Evolutionary conservation across 2,329 filamentous ascomycete species (phyloP).

Genomic region (Colletotrichum sp.): DNA sequence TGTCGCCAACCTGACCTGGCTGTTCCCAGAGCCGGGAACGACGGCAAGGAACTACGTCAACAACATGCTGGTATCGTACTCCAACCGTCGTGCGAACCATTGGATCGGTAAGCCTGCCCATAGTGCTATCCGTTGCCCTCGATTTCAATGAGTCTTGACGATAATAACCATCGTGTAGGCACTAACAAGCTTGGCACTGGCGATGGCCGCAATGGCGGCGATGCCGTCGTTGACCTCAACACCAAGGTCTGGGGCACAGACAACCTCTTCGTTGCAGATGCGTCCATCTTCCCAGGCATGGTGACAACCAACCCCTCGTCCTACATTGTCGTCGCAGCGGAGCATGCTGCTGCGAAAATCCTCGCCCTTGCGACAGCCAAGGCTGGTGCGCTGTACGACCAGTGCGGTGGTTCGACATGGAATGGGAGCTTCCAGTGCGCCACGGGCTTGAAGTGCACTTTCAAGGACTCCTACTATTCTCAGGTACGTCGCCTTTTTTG

Average conservation of each 20-base stretch:
- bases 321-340: conserved; percentile 68
- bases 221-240: conserved; percentile 66
- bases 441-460: conserved; percentile 19
- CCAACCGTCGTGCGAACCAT: conserved; percentile 52
- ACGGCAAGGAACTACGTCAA: conserved; percentile 63
- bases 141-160: too few relatives aligned
- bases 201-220: conserved; percentile 59
- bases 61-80: conserved; percentile 45
- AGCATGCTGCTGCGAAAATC: conserved; percentile 54
- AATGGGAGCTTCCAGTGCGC: conserved; percentile 26
- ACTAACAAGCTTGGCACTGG: conserved; percentile 67
- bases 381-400: conserved; percentile 15
- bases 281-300: conserved; percentile 72
- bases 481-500: neutral
- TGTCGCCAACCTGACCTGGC: conserved; percentile 60
- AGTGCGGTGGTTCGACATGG: conserved; percentile 27
- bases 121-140: accelerated
- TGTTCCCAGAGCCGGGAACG: conserved; percentile 56
- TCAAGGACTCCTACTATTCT: conserved; percentile 24
- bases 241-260: conserved; percentile 71
- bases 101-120: conserved; percentile 46
- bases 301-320: conserved; percentile 72
- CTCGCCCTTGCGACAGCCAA: conserved; percentile 17
- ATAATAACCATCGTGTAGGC: conserved; percentile 32
- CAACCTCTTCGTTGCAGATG: conserved; percentile 73